These are phyloP conservation scores for Chrysosporium keratinophilum DNA, from an alignment of 2,329 filamentous ascomycete genomes.

Conservation along the genomic window DNA sequence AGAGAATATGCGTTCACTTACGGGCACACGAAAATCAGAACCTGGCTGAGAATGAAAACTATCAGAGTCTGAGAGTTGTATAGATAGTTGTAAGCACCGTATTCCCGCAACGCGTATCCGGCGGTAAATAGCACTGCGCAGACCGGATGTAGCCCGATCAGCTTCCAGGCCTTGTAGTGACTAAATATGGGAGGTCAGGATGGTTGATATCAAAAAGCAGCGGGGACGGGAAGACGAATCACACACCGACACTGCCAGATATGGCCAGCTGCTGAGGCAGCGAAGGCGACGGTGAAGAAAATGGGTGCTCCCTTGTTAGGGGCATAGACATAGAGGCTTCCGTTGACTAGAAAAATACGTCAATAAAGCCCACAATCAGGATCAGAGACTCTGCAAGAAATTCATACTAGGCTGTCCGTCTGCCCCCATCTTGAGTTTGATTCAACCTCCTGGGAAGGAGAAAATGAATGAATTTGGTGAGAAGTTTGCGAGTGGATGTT, in stretches of 20 bases:
- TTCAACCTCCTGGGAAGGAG: not conserved
- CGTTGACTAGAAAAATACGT: conserved; percentile 2
- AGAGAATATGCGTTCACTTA: conserved; percentile 16
- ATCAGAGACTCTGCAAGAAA: not conserved
- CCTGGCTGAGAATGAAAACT: conserved; percentile 39
- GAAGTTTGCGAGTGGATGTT: not conserved
- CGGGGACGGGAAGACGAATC: not conserved
- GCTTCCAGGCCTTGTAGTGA: conserved; percentile 47
- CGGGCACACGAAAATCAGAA: conserved; percentile 32
- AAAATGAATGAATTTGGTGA: not conserved
- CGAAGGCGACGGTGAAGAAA: conserved; percentile 43
- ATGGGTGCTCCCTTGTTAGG: conserved; percentile 48
- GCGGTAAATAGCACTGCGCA: conserved; percentile 45
- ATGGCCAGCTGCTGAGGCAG: conserved; percentile 40
- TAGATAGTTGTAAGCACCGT: conserved; percentile 43
- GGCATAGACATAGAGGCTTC: conserved; percentile 40
- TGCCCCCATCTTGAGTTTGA: conserved; percentile 1
- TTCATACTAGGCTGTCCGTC: not conserved
- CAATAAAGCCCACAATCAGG: not conserved
- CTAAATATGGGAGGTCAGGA: conserved; percentile 24
- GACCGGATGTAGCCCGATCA: conserved; percentile 47
- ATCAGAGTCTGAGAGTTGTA: conserved; percentile 30
- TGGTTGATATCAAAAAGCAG: not conserved
- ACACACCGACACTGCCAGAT: conserved; percentile 49
- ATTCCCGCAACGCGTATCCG: conserved; percentile 47